phyloP scores from a whole-genome alignment of 768 basidiomycete species.

The Mycena haematopus region DNA sequence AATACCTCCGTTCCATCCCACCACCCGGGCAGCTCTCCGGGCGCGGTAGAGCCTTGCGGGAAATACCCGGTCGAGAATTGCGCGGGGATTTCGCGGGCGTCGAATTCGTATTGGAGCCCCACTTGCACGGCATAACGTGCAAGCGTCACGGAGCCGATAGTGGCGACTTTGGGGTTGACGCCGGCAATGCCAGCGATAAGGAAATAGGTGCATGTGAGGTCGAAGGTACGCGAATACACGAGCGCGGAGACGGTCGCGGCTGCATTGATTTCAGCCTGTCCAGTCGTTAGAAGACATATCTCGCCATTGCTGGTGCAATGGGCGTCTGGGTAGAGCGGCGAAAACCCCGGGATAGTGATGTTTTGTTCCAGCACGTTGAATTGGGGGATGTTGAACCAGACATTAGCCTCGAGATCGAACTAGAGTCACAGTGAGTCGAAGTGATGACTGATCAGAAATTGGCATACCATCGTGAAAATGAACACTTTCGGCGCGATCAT shows the following conservation, averaged over 20 bases:
- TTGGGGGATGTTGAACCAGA: slow-evolving; percentile 29
- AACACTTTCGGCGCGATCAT: slow-evolving; percentile 22
- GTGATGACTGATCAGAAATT: neutral
- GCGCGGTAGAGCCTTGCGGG: slow-evolving; percentile 37
- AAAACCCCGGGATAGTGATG: slow-evolving; percentile 45
- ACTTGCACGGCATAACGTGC: slow-evolving; percentile 47
- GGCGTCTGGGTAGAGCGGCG: slow-evolving; percentile 44
- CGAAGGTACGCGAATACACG: slow-evolving; percentile 40
- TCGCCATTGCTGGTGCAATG: slow-evolving; percentile 41
- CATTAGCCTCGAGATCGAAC: slow-evolving; percentile 24
- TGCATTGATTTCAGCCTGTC: slow-evolving; percentile 51
- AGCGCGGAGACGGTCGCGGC: slow-evolving; percentile 43
- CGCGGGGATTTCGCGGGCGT: slow-evolving; percentile 46
- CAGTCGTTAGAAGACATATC: slow-evolving; percentile 46
- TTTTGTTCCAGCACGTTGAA: slow-evolving; percentile 39
- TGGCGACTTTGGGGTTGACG: slow-evolving; percentile 45
- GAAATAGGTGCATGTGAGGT: slow-evolving; percentile 49
- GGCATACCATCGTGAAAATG: slow-evolving; percentile 24
- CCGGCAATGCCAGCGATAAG: slow-evolving; percentile 50
- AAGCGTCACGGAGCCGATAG: slow-evolving; percentile 45
- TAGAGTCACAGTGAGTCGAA: slow-evolving; percentile 3
- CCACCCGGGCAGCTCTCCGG: slow-evolving; percentile 33
- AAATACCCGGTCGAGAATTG: slow-evolving; percentile 45
- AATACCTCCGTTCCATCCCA: slow-evolving; percentile 55
- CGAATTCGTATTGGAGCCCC: slow-evolving; percentile 47